Conservation (phyloP, 805 yeast species). For the Kluyveromyces starmeri region DNA sequence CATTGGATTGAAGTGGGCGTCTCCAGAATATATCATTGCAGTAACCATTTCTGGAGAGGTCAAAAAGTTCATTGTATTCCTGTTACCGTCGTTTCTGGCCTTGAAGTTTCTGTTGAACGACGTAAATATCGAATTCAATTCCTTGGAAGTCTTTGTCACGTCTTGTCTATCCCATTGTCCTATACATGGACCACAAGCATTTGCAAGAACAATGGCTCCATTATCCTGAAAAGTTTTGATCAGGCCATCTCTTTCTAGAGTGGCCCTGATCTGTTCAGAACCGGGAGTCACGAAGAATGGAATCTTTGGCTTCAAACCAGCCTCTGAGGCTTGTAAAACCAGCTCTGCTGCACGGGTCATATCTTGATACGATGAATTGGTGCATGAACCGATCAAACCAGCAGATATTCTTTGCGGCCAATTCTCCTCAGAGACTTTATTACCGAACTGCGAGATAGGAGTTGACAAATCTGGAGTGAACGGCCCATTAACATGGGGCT, state of each 20-base stretch:
- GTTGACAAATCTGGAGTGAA: constrained; percentile 97
- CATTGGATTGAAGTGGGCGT: constrained; percentile 83
- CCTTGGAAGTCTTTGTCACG: constrained; percentile 52
- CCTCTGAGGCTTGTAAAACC: constrained; percentile 76
- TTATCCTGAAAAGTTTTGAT: constrained; percentile 69
- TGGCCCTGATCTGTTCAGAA: constrained; percentile 95
- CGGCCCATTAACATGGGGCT: constrained; percentile 96
- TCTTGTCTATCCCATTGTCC: constrained; percentile 98
- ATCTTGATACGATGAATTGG: constrained; percentile 97
- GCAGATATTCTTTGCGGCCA: constrained; percentile 88
- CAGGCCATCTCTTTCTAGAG: constrained; percentile 91
- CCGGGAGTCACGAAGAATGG: constrained; percentile 97
- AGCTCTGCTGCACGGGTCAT: constrained; percentile 94
- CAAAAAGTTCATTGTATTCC: constrained; percentile 93
- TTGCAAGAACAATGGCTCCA: constrained; percentile 90
- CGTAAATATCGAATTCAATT: constrained; percentile 83
- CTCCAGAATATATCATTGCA: constrained; percentile 93
- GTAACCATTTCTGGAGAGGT: constrained; percentile 99
- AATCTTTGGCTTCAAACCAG: constrained; percentile 82
- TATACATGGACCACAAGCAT: constrained; percentile 99
- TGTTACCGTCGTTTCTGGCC: constrained; percentile 97
- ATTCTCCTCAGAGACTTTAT: constrained; percentile 56
- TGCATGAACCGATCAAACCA: constrained; percentile 96
- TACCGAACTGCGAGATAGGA: constrained; percentile 74
- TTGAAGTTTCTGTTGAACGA: constrained; percentile 97